Evolutionary conservation across 192 early-diverging fungal genomes (phyloP), one percentile per base, ranked within the genome.

Genomic region (Backusella liffmaniae): DNA sequence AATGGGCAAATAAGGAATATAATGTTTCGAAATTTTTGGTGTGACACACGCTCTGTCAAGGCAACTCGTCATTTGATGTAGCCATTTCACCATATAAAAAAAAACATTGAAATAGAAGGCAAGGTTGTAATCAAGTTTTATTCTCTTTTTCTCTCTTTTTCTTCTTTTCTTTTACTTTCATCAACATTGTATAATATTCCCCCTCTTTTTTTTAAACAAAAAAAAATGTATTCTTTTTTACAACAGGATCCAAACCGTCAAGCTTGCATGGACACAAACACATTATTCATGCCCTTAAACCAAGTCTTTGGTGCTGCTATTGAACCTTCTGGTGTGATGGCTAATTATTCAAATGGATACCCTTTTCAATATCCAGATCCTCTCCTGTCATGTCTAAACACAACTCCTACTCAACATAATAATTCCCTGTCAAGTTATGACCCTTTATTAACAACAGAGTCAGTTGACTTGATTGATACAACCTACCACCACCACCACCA

Each of bases 51-150:
- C 23, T 62, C 56, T 67, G 73, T 74, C 73, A 74, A 74, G 72
- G 42, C 56, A 35, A 46, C 73, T 74, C 73, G 73, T 74, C 73
- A 74, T 74, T 74, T 74, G 73, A 74, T 74, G 62, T 42, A 67
- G 36, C 13, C 65, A 74, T 74, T 74, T 74, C 73, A 74, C 65
- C 73, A 74, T 67, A 59, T 15, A 73, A 65, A 73, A 56, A 26
- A 36, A 41, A 12, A 67, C 35, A 66, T 30, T 37, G 62, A 51
- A 53, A 72, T 30, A 46, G 41, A 72, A 72, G 15, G 23, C 36
- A 70, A 70, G 68, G 13, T 23, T 67, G 26, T 34, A 67, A 56
- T 29, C 37, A 44, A 44, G 21, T 41, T 72, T 68, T 26, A 35
- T 35, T 51, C 18, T 75, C 7, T 49, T 35, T 68, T 37, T 70